Evolutionary conservation across 192 early-diverging fungal species (phyloP), one percentile per base, ranked within the genome.

Genomic region (Linnemannia hyalina): DNA sequence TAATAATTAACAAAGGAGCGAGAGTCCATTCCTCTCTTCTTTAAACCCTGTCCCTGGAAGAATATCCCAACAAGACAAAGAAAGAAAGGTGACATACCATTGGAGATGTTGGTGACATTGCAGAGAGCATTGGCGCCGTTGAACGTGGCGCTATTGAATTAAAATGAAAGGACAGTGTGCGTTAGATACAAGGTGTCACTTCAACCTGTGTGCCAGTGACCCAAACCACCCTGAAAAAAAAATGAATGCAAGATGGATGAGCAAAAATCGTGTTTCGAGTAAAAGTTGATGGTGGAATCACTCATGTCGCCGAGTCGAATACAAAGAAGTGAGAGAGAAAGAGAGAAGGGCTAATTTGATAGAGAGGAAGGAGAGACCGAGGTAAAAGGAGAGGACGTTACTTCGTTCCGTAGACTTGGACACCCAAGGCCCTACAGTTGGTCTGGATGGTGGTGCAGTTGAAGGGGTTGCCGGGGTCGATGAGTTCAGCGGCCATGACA

Each of bases 71-170:
- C 60, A 52, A 52, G 20, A 52, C 16, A 54, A 44, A 32, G 0
- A 36, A 68, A 35, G 9, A 26, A 74, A 40, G 46, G 54, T 42
- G 15, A 42, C 82, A 42, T 83, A 83, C 82, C 77, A 38, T 52
- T 57, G 22, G 76, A 41, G 20, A 83, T 41, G 77, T 78, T 83
- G 65, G 77, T 75, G 63, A 57, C 63, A 70, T 83, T 83, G 82
- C 82, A 83, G 29, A 63, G 82, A 38, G 71, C 20, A 1, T 13
- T 26, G 26, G 26, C 26, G 29, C 60, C 29, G 10, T 26, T 65
- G 60, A 29, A 65, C 13, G 60, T 29, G 11, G 60, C 60, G 4
- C 60, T 65, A 65, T 26, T 29, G n/a, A 32, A 15, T 7, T 32
- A 29, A 26, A 32, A 32, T 2, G 13, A 52, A 16, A 52, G 49